Evolutionary conservation across 2,329 filamentous ascomycete genomes (phyloP), one percentile per base, ranked within the genome.

Genomic region (Leptodontidium sp.): DNA sequence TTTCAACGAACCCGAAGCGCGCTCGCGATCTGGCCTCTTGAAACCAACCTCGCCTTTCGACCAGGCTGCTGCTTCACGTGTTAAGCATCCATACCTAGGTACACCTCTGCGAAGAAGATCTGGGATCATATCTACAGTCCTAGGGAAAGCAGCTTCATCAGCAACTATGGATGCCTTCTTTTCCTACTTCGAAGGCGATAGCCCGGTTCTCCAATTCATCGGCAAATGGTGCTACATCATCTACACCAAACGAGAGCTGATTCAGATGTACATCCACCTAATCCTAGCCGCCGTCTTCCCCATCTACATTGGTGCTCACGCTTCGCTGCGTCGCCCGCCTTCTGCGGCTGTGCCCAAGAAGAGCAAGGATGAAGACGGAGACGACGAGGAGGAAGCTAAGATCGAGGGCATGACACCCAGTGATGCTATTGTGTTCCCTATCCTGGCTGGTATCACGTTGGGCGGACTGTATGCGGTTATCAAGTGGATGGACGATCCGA

Each of bases 381-480:
- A 87, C 12, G 85, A 86, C 21, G 83, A 88, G 24, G 83, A 86
- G 11, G 85, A 88, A 73, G 86, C 89, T 70, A 84, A 84, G 72
- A 88, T 91, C 82, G 89, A 91, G 75, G 90, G 91, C 0, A 81
- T 97, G 64, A 85, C 89, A 9, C 89, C 92, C 1, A 90, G 87
- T 0, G 95, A 98, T 79, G 95, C 93, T 59, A 87, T 98, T 73
- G 80, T 97, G 75, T 92, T 98, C 71, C 96, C 95, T 1, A 74
- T 98, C 40, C 83, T 94, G 65, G 94, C 94, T 6, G 93, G 90
- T 1, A 76, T 84, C 11, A 88, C 91, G 1, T 87, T 98, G 9
- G 85, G 89, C 52, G 89, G 89, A 5, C 84, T 98, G 14, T 98
- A 98, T 82, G 90, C 94, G 75, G 84, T 97, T 69, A 93, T 98